These are phyloP conservation scores for Paramecium sexaurelia DNA, from an alignment of 73 alveolate genomes.

Conservation along the genomic window DNA sequence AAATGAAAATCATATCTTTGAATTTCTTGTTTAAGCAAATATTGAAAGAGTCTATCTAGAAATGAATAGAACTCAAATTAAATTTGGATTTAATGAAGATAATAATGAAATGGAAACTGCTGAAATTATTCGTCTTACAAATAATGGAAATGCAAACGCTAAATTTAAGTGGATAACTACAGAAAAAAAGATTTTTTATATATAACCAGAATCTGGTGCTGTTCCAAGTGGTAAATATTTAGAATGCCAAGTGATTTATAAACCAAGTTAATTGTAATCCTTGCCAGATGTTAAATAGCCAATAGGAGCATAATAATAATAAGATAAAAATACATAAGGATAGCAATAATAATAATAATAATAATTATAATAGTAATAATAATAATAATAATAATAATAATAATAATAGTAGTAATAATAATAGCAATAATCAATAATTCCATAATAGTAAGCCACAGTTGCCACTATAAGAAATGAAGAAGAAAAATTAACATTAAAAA, in stretches of 20 bases:
- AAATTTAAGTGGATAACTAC: conserved; percentile 89
- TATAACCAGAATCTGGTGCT: conserved; percentile 46
- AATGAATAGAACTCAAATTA: conserved; percentile 74
- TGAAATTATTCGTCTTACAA: conserved; percentile 88
- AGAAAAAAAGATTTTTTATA: conserved; percentile 43
- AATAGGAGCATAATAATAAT: background rate
- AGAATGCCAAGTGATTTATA: conserved; percentile 41
- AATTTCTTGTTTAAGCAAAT: conserved; percentile 89
- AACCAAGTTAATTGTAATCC: conserved; percentile 30
- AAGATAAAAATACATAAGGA: background rate
- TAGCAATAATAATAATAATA: background rate
- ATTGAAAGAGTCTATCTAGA: conserved; percentile 87
- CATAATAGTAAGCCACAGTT: background rate
- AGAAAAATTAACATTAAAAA: conserved; percentile 86
- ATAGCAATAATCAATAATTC: background rate
- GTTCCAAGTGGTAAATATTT: conserved; percentile 42
- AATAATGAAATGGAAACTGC: conserved; percentile 92
- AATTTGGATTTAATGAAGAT: conserved; percentile 93
- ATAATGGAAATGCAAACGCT: conserved; percentile 96
- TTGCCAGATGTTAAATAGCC: background rate
- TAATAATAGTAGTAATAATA: background rate
- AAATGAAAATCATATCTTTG: conserved; percentile 91
- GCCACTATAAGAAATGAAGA: conserved; percentile 75
- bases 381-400: background rate
- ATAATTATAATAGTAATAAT: background rate